These are phyloP conservation scores for Saccharomycopsis schoenii DNA, from an alignment of 805 yeast genomes.

Conservation along the genomic window DNA sequence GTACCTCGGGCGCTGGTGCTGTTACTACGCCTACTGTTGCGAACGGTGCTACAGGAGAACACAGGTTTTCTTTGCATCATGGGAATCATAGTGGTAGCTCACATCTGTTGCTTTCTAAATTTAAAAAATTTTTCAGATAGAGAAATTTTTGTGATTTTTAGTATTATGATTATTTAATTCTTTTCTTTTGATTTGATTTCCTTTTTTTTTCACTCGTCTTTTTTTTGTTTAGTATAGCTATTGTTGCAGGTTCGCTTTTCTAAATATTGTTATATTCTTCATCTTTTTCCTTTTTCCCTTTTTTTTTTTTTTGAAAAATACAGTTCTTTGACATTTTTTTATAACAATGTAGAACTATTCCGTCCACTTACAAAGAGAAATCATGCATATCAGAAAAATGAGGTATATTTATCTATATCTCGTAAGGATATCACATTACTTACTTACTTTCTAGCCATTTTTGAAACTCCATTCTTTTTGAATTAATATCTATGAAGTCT, in stretches of 20 bases:
- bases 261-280: neutral
- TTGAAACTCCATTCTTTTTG: slow-evolving; percentile 32
- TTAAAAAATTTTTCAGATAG: slow-evolving; percentile 10
- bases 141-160: neutral
- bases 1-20: neutral
- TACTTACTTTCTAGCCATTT: slow-evolving; percentile 13
- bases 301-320: neutral
- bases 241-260: neutral
- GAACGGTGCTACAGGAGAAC: neutral
- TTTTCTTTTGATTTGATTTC: neutral
- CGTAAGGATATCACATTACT: neutral
- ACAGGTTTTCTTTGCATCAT: neutral
- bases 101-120: slow-evolving; percentile 6
- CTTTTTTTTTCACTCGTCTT: neutral
- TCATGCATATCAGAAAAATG: neutral
- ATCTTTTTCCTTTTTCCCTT: neutral
- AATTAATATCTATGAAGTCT: slow-evolving; percentile 39
- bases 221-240: neutral
- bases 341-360: neutral
- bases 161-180: neutral
- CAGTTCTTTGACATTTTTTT: neutral
- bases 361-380: neutral
- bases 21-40: neutral
- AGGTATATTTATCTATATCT: neutral
- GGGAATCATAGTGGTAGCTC: neutral